Base-by-base conservation (phyloP, 2,329 filamentous ascomycete genomes). In the Chaetothyriales sp. region DNA sequence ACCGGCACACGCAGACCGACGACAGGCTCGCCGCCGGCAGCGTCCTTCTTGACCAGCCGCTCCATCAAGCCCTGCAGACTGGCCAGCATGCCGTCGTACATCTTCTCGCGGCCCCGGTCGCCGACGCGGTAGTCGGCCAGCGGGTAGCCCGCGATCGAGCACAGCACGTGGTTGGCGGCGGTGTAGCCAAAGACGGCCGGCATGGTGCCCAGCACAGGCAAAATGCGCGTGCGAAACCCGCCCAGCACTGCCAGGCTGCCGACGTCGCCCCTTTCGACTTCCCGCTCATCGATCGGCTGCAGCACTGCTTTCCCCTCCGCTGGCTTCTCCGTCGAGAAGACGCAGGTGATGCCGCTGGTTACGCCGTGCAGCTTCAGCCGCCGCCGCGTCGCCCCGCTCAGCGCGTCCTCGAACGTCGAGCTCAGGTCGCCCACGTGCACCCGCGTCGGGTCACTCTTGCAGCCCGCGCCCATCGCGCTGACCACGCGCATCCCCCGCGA, bases 121-220 rank as follows among this genome's bases (percentile, higher is more conserved):
- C 82, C 79, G 0, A 86, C 70, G 64, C 92, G 94, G 56, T 94
- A 88, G 46, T 84, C 78, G 22, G 22, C 3, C 47, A 66, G 66
- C 0, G 92, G 92, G 61, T 98, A 98, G 6, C 81, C 85, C 57
- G 75, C 68, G 46, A 96, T 78, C 52, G 80, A 79, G 51, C 94
- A 76, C 57, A 98, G 90, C 53, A 96, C 80, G 64, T 96, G 87
- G 67, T 96, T 98, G 3, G 92, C 92, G 7, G 86, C 79, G 0
- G 84, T 85, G 51, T 95, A 84, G 7, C 92, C 92, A 65, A 98
- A 98, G 0, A 96, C 83, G 2, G 92, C 90, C 0, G 92, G 92
- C 89, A 98, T 95, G 0, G 92, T 98, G 0, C 92, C 92, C 2
- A 98, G 71, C 0, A 98, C 92, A 0, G 92, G 92, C 7, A 98